Evolutionary conservation across 306 rosid genomes (phyloP).

Genomic region (Dicorynia guianensis): DNA sequence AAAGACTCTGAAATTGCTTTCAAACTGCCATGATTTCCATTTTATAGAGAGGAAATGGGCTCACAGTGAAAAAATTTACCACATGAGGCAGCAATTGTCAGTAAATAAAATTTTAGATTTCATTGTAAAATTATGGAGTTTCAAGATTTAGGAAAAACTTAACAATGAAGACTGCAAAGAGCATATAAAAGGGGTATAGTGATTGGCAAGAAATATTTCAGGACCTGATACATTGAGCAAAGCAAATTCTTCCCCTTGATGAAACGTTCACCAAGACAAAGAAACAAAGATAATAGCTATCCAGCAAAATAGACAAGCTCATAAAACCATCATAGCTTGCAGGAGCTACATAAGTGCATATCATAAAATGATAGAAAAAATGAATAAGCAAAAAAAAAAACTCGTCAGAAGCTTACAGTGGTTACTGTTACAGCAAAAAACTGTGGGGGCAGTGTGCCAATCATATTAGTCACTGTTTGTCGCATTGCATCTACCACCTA

Average conservation of each 20-base stretch:
- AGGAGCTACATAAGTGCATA: constrained; percentile 27
- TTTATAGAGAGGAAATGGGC: neutral
- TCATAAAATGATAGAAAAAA: constrained; percentile 14
- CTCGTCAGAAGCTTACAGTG: constrained; percentile 61
- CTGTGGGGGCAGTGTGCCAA: constrained; percentile 96
- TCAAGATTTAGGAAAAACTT: neutral
- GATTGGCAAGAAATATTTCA: constrained; percentile 4
- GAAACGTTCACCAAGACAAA: constrained; percentile 1
- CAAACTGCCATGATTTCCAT: neutral
- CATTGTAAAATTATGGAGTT: neutral
- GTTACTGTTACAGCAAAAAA: constrained; percentile 85
- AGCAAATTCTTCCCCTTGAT: neutral
- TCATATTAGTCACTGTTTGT: constrained; percentile 96
- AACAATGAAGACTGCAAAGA: neutral
- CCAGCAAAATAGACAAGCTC: constrained; percentile 2
- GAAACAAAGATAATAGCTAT: constrained; percentile 17
- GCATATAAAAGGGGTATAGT: neutral
- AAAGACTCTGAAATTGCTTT: constrained; percentile 18
- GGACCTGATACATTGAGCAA: constrained; percentile 18
- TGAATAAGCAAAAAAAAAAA: neutral
- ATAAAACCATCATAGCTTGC: constrained; percentile 11
- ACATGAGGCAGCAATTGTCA: neutral
- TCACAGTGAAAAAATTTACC: neutral
- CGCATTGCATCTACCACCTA: constrained; percentile 99
- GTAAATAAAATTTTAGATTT: no score